Evolutionary conservation across 352 stramenopile genomes (phyloP).

Genomic region (Phytophthora rubi): DNA sequence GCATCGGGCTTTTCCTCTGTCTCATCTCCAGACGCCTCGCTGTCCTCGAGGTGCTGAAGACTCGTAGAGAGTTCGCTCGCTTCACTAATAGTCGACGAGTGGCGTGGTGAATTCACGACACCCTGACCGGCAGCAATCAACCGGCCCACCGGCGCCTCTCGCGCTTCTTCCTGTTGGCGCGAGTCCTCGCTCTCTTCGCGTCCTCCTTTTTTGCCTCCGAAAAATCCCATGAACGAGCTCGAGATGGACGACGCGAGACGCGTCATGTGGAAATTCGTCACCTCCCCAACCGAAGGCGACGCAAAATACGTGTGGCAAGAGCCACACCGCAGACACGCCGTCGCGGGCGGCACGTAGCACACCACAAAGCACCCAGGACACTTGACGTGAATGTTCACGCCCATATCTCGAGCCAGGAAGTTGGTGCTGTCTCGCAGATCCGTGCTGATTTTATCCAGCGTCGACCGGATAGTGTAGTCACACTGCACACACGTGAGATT

Average conservation of each 20-base stretch:
- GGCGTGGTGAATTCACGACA: constrained; percentile 39
- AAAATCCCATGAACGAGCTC: constrained; percentile 79
- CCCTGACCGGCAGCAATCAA: constrained; percentile 70
- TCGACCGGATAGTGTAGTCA: constrained; percentile 77
- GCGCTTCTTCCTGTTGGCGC: constrained; percentile 39
- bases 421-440: constrained; percentile 84
- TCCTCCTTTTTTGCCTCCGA: constrained; percentile 42
- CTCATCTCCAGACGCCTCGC: constrained; percentile 37
- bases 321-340: constrained; percentile 78
- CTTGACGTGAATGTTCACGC: constrained; percentile 86
- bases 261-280: constrained; percentile 88
- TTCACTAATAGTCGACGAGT: constrained; percentile 40
- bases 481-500: constrained; percentile 78
- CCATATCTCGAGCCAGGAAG: constrained; percentile 80
- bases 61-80: constrained; percentile 38
- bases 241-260: constrained; percentile 78
- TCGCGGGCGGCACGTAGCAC: constrained; percentile 79
- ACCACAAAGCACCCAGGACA: constrained; percentile 78
- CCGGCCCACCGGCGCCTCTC: constrained; percentile 58
- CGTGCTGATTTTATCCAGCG: constrained; percentile 74
- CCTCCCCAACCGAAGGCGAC: constrained; percentile 74
- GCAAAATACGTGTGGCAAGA: constrained; percentile 87
- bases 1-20: constrained; percentile 35
- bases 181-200: constrained; percentile 35
- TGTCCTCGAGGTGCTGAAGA: constrained; percentile 33